phyloP scores from a whole-genome alignment of 306 rosid species.

The Prosopis cineraria region DNA sequence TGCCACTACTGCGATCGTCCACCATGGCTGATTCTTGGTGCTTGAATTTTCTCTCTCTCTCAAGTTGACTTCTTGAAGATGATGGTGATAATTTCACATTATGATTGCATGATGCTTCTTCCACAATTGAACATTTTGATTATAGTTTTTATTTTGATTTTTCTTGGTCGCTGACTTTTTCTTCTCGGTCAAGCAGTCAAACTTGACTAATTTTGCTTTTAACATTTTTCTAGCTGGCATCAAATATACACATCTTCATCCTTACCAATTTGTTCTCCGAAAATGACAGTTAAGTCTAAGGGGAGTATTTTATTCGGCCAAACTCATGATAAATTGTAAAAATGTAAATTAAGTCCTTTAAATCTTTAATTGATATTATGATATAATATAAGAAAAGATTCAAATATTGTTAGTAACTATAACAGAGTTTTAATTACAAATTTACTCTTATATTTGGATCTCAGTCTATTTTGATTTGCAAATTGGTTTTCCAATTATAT shows the following conservation, averaged over 20 bases:
- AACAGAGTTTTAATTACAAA: no score
- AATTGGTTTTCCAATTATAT: no score
- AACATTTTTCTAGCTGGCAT: not conserved
- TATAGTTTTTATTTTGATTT: not conserved
- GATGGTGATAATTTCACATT: not conserved
- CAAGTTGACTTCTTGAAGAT: not conserved
- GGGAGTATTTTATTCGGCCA: no score
- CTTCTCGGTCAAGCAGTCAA: not conserved
- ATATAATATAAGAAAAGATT: no score
- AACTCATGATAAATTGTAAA: no score
- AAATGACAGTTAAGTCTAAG: no score
- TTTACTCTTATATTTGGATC: no score
- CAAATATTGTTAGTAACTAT: no score
- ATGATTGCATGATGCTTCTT: not conserved
- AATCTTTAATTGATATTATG: no score
- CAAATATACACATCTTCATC: not conserved
- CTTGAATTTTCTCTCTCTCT: not conserved
- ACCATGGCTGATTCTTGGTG: conserved; percentile 26
- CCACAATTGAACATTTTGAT: not conserved
- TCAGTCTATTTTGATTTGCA: no score
- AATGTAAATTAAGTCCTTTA: no score
- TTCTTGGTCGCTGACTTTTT: not conserved
- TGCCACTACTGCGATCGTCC: conserved; percentile 30
- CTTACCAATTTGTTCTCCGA: not conserved
- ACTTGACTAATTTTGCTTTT: not conserved